Conservation (phyloP, 2,329 filamentous ascomycete genomes). For the Trichoderma arundinaceum region DNA sequence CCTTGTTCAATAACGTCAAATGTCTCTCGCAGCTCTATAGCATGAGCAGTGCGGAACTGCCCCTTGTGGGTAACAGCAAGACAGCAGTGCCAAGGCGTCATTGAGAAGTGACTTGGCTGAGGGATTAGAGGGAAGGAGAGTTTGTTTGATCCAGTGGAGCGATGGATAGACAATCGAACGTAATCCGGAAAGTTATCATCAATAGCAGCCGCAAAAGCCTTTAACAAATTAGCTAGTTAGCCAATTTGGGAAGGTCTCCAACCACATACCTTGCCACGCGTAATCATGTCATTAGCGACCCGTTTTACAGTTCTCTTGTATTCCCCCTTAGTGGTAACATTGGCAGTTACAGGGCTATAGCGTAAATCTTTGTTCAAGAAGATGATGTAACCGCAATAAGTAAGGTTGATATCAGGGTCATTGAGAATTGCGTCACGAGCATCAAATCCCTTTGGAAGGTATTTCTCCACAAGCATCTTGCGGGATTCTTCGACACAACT, state of each 20-base stretch:
- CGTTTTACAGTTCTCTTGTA: background rate
- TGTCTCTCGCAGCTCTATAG: background rate
- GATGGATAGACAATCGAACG: conserved; percentile 6
- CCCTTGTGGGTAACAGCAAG: background rate
- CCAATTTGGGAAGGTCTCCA: background rate
- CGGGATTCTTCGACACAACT: conserved; percentile 3
- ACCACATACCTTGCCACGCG: conserved; percentile 9
- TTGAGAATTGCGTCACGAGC: background rate
- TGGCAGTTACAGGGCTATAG: background rate
- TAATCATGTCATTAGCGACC: conserved; percentile 8
- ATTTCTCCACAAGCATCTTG: conserved; percentile 4
- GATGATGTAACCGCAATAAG: conserved; percentile 7
- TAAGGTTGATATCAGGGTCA: conserved; percentile 5
- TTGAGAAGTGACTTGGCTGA: background rate
- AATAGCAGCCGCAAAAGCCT: conserved; percentile 7
- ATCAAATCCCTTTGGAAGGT: background rate
- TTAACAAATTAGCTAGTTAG: background rate
- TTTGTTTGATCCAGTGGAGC: conserved; percentile 1
- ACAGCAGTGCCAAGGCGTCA: conserved; percentile 14
- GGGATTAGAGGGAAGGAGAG: background rate
- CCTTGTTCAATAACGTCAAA: conserved; percentile 8
- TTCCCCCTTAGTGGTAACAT: conserved; percentile 1
- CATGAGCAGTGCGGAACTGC: conserved; percentile 11
- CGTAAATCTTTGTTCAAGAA: conserved; percentile 11
- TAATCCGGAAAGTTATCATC: background rate